Base-by-base conservation (phyloP, 768 basidiomycete genomes). In the Podaxis sp. region DNA sequence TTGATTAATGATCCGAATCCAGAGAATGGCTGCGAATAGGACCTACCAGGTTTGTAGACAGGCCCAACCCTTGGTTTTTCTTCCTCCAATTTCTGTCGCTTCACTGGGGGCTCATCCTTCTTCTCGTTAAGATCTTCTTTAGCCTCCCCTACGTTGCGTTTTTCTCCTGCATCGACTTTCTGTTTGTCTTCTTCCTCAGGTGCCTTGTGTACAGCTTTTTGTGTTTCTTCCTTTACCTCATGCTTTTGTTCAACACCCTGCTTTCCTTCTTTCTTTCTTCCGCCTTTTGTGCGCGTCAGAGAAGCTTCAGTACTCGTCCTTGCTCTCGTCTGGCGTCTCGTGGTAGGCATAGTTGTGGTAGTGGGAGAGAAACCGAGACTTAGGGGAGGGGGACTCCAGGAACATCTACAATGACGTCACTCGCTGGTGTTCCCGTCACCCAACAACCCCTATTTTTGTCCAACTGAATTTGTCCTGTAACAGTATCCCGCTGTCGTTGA, bases 321-420 rank as follows among this genome's bases (percentile, higher is more conserved):
- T 37, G 23, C 42, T 32, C 23, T 60, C 13, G 64, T 32, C 56
- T 70, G 69, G 51, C 65, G 66, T 55, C 75, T 70, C 27, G 76
- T 78, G 10, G 72, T 75, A 40, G 73, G 73, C 75, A 76, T 76
- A 18, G 32, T 68, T 51, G 53, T n/a, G 46, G 32, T 36, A 47
- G 50, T n/a, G 16, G 42, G 32, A 44, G 28, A 37, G 47, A 11
- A 11, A 32, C 32, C n/a, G 32, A 40, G 44, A 2, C 2, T 4
- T 1, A 0, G n/a, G 4, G n/a, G 4, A 25, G 36, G 32, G n/a
- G 46, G 47, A 35, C 28, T 32, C 27, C 4, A 11, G 21, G 18
- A 25, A 27, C 25, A 25, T 48, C 47, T 27, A 4, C 21, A 23
- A 50, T 57, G 56, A 57, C 56, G 47, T 57, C 56, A 57, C 25